A percentile compares a stretch with the other conserved stretches of the same genome.
These are phyloP conservation scores for Russula emetica DNA, from an alignment of 768 basidiomycete species.

Conservation along the genomic window DNA sequence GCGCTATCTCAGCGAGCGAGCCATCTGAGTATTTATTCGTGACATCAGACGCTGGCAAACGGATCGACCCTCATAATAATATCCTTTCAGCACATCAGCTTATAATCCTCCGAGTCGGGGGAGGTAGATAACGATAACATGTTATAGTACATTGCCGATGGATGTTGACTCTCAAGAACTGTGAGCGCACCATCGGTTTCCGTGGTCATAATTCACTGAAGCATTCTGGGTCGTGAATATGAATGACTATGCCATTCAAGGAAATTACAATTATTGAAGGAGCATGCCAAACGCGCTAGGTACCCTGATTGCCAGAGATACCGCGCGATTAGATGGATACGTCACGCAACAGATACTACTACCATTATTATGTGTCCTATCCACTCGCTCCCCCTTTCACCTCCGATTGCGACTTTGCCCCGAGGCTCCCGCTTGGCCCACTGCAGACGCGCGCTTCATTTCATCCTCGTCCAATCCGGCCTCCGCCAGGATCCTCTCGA, in stretches of 20 bases:
- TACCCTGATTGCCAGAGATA: neutral
- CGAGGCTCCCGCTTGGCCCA: conserved; percentile 34
- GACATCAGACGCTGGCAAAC: neutral
- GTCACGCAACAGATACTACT: neutral
- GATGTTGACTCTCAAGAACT: neutral
- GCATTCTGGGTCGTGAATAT: no score
- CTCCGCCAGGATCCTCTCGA: conserved; percentile 76
- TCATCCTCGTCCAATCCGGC: conserved; percentile 84
- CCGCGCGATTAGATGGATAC: neutral
- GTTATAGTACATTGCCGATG: neutral
- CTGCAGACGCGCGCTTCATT: conserved; percentile 54
- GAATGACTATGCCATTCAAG: neutral
- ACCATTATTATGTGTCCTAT: neutral
- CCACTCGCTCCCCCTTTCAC: conserved; percentile 27
- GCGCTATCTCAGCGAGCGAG: neutral
- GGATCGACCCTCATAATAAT: no score
- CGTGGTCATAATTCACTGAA: neutral
- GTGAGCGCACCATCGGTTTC: neutral
- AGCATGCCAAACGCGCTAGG: neutral
- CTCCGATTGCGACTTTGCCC: conserved; percentile 52
- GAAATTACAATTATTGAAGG: neutral
- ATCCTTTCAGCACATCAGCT: neutral
- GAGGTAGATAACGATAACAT: no score
- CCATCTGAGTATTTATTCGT: neutral
- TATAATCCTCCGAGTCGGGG: no score